Evolutionary conservation across 345 rosid species (phyloP).

Genomic region (Hypericum androsaemum): DNA sequence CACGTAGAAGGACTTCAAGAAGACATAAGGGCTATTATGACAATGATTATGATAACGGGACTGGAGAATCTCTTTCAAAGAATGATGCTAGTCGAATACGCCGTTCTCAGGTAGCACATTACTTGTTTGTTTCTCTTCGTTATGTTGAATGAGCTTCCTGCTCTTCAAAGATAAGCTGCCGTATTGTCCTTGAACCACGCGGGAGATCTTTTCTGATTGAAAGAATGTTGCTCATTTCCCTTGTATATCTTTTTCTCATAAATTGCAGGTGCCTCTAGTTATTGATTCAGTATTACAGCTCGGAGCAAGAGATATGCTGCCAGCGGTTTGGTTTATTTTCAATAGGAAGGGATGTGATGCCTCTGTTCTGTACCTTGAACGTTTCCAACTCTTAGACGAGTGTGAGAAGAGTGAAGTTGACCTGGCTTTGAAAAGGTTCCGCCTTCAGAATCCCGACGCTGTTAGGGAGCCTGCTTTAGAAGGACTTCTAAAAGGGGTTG

Average conservation of each 20-base stretch:
- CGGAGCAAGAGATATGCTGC: conserved; percentile 68
- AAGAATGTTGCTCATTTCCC: conserved; percentile 8
- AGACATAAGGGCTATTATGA: conserved; percentile 36
- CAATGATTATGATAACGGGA: conserved; percentile 19
- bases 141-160: neutral
- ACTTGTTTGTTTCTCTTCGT: conserved; percentile 6
- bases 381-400: conserved; percentile 61
- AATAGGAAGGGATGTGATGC: conserved; percentile 93
- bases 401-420: conserved; percentile 83
- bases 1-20: conserved; percentile 53
- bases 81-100: conserved; percentile 68
- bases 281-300: conserved; percentile 72
- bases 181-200: conserved; percentile 5
- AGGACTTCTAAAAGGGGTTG: conserved; percentile 77
- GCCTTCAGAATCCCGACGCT: conserved; percentile 83
- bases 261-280: conserved; percentile 73
- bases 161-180: conserved; percentile 4
- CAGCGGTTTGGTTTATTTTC: conserved; percentile 94
- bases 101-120: conserved; percentile 55
- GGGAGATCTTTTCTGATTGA: neutral
- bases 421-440: conserved; percentile 70
- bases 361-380: conserved; percentile 81
- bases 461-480: conserved; percentile 72
- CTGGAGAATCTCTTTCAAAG: conserved; percentile 66
- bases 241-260: conserved; percentile 3